Evolutionary conservation across 2,329 filamentous ascomycete species (phyloP).

Genomic region (Onygena corvina): DNA sequence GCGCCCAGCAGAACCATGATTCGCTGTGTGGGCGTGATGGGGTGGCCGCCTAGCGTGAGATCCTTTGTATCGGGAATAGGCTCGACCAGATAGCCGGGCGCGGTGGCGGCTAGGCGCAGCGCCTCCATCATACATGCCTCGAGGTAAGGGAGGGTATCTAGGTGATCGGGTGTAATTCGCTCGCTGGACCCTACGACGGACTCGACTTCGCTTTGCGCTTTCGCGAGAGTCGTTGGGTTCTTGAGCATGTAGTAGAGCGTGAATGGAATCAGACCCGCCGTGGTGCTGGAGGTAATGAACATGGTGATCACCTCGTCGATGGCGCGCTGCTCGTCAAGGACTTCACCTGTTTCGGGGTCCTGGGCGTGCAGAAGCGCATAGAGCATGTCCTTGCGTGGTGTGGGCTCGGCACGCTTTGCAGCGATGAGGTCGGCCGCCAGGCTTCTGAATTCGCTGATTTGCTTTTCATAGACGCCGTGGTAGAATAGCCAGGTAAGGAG

Average conservation of each 20-base stretch:
- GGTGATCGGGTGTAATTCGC: constrained; percentile 43
- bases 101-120: constrained; percentile 50
- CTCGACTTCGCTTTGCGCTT: constrained; percentile 58
- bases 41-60: too few relatives aligned
- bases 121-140: constrained; percentile 56
- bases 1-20: constrained; percentile 44
- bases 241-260: constrained; percentile 53
- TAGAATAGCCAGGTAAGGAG: constrained; percentile 44
- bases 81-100: constrained; percentile 45
- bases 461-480: constrained; percentile 42
- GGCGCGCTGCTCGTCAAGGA: constrained; percentile 48
- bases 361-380: constrained; percentile 46
- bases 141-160: constrained; percentile 54
- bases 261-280: constrained; percentile 55
- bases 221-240: constrained; percentile 47
- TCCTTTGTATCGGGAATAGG: too few relatives aligned
- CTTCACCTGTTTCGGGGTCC: constrained; percentile 50
- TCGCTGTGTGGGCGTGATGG: too few relatives aligned
- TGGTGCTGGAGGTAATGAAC: constrained; percentile 56
- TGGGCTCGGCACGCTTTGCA: constrained; percentile 43
- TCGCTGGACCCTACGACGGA: constrained; percentile 50
- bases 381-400: constrained; percentile 49
- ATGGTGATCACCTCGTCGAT: constrained; percentile 59
- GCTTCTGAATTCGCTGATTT: constrained; percentile 43
- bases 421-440: constrained; percentile 48